Evolutionary conservation across 2,329 filamentous ascomycete species (phyloP).

Genomic region (Sphaerulina musiva): DNA sequence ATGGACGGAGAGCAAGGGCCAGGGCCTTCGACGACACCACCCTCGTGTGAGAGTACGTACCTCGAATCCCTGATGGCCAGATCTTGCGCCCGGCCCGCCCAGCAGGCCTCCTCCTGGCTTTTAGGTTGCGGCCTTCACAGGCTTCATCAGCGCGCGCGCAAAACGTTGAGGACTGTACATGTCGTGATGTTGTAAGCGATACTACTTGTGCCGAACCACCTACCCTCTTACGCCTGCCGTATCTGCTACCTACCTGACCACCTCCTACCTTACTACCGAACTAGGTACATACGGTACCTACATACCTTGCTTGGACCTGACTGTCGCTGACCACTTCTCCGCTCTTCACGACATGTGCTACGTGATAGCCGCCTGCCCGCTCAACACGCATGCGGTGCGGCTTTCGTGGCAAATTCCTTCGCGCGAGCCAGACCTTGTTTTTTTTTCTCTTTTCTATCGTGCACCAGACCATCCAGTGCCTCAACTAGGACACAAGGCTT

Average conservation of each 20-base stretch:
- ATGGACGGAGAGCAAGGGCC: slow-evolving; percentile 16
- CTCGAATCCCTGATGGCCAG: slow-evolving; percentile 14
- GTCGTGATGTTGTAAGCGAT: slow-evolving; percentile 12
- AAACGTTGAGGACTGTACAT: slow-evolving; percentile 13
- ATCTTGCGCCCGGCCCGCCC: slow-evolving; percentile 12
- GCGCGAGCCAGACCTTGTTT: neutral
- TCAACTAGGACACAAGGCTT: neutral
- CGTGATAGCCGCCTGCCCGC: neutral
- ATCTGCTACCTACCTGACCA: too few species aligned
- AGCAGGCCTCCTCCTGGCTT: neutral
- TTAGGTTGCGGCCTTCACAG: too few species aligned
- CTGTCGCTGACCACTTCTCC: neutral
- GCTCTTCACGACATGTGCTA: slow-evolving; percentile 3
- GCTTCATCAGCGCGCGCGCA: slow-evolving; percentile 4
- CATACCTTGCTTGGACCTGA: too few species aligned
- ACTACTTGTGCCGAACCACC: neutral
- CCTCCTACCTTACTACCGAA: too few species aligned
- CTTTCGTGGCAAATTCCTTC: neutral
- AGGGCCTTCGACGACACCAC: slow-evolving; percentile 22
- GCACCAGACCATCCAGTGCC: neutral
- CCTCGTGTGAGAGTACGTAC: slow-evolving; percentile 13
- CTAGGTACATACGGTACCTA: too few species aligned
- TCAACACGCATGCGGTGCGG: neutral
- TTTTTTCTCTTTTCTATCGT: too few species aligned
- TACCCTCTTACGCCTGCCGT: neutral